Base-by-base conservation (phyloP, 768 basidiomycete species). In the Gymnopilus junonius region DNA sequence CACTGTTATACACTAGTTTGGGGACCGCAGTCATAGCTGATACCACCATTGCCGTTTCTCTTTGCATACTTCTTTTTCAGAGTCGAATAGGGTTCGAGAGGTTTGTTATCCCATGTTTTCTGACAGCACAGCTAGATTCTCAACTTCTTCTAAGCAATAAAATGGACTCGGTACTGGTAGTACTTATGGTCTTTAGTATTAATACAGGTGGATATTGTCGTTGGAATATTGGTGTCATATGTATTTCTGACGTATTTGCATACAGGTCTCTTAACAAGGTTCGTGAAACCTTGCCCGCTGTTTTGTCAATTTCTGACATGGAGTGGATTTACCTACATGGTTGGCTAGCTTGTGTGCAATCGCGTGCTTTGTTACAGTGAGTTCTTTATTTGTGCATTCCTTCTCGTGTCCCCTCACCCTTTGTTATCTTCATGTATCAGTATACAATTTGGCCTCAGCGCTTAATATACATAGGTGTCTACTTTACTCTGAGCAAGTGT, bases 401-500 rank as follows among this genome's bases (percentile, higher is more conserved):
- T 15, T 25, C 12, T 51, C 29, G 14, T 8, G 6, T 2, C 15
- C 2, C n/a, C 17, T 29, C 7, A 54, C 14, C n/a, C n/a, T n/a
- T 45, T 15, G 12, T 27, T 40, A 14, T 20, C 35, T 14, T 29
- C 11, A 25, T 6, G 29, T 46, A 20, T 21, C 21, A 67, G 65
- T 67, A 65, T 29, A 57, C 66, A 8, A 37, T 69, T 8, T 69
- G 68, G 68, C 68, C 68, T n/a, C 54, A 64, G 21, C 45, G 58
- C 20, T 56, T 69, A 21, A 64, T 69, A 27, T 67, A 61, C 45
- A 48, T 67, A 56, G 66, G 68, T 0, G 37, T 67, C 20, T 67
- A 67, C 46, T 69, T 69, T 37, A 63, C 63, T 32, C 59, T 69
- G 32, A 66, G 63, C 61, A 69, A 69, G 42, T 43, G 68, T 69